Conservation (phyloP, 2,329 filamentous ascomycete genomes). For the Penicillium sp. region DNA sequence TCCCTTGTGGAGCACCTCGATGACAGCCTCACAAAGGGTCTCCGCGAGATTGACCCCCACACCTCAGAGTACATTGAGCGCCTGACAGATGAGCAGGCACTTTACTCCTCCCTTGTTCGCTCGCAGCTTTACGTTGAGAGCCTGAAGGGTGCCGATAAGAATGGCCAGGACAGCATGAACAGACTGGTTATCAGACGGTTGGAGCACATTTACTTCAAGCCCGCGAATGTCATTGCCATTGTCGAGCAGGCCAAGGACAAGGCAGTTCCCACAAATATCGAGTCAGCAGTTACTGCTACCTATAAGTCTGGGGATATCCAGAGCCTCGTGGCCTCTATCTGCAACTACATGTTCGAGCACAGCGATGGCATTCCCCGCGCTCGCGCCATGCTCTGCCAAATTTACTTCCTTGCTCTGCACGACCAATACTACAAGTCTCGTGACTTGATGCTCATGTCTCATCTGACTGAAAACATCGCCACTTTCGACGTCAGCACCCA, state of each 20-base stretch:
- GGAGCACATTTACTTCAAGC: conserved; percentile 99
- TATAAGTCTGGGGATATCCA: conserved; percentile 66
- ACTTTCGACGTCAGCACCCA: conserved; percentile 97
- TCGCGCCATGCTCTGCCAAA: conserved; percentile 95
- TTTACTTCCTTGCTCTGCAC: conserved; percentile 96
- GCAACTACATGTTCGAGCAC: conserved; percentile 91
- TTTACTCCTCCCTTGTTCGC: conserved; percentile 92
- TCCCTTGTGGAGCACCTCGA: conserved; percentile 94
- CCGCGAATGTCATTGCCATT: conserved; percentile 86
- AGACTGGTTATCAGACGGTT: conserved; percentile 88
- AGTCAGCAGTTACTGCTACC: conserved; percentile 80
- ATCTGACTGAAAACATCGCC: conserved; percentile 93
- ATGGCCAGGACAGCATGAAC: conserved; percentile 86
- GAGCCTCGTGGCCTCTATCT: conserved; percentile 76
- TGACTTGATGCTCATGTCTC: conserved; percentile 99
- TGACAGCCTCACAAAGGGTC: conserved; percentile 94
- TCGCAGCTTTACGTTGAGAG: conserved; percentile 84
- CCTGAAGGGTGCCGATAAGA: conserved; percentile 66
- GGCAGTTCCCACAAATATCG: conserved; percentile 64
- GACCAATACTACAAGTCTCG: conserved; percentile 97
- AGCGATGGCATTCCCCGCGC: conserved; percentile 95
- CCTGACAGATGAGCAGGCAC: conserved; percentile 80
- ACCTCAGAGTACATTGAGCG: conserved; percentile 98
- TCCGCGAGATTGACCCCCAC: conserved; percentile 96
- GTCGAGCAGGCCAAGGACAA: conserved; percentile 96